Base-by-base conservation (phyloP, 768 basidiomycete genomes). In the Pleurotus citrinopileatus region DNA sequence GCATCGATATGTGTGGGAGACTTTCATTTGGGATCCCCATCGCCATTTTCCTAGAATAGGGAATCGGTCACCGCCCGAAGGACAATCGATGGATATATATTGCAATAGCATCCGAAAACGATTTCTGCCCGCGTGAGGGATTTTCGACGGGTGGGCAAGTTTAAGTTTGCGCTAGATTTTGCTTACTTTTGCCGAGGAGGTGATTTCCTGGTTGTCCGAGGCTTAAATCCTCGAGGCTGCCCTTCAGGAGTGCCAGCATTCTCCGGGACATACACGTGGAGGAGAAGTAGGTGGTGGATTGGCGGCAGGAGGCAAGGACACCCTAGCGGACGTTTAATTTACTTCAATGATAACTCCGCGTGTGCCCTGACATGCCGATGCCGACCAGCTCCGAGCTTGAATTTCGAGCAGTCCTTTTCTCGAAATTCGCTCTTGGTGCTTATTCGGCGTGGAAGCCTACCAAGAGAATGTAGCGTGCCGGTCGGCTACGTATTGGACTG, bases 11-110 rank as follows among this genome's bases (percentile, higher is more conserved):
- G 32, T 51, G 48, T 34, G 48, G 25, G 48, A 51, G 34, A 20
- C 1, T 37, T 20, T 20, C 8, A 17, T n/a, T 17, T 29, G 26
- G 20, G n/a, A 40, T 5, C 6, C 12, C 19, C 38, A 40, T 20
- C 38, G 17, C 7, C 17, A 6, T 15, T 40, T 40, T 5, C 22
- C 26, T n/a, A 34, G 40, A 42, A 42, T 42, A 17, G 17, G 10
- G 8, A 23, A 4, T 2, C 43, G 12, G 12, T 23, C 22, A 44
- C 22, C 43, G 43, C 43, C 43, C 43, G 17, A 17, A 23, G 29
- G 48, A 51, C 29, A 51, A 51, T 51, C 48, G 48, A 51, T 51
- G 48, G 48, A 37, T 51, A 37, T 51, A 51, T 51, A 19, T 15
- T 37, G 29, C 32, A 7, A 19, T 34, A 28, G 20, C 48, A 27